Evolutionary conservation across 192 early-diverging fungal species (phyloP), one percentile per base, ranked within the genome.

Genomic region (Coemansia sp.): DNA sequence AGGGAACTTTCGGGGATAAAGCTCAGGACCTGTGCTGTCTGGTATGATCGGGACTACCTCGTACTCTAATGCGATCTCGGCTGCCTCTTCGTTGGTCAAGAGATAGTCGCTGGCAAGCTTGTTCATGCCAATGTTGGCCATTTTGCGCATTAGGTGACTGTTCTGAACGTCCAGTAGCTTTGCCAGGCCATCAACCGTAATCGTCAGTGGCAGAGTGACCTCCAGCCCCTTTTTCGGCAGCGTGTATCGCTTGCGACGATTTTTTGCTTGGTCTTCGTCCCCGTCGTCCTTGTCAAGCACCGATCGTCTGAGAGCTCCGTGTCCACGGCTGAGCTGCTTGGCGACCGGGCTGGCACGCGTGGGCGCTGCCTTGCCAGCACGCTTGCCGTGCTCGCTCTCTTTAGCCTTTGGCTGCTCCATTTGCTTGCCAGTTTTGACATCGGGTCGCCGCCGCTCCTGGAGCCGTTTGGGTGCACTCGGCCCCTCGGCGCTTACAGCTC

Each of bases 41-140:
- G 89, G 84, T 5, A 97, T 84, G 27, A 94, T 87, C 44, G 96
- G 95, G 62, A 93, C 93, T 51, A 95, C 87, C 61, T 93, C 88
- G 59, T 93, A 93, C 73, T 97, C 94, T 63, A 98, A 70, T 2
- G 89, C 95, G 71, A 98, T 87, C 66, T 94, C 76, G 37, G 89
- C 90, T 7, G 95, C 93, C 79, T 91, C 89, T 63, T 97, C 95
- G n/a, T 92, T 73, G 51, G 87, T 89, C 41, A 98, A 69, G 53
- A 95, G 89, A 65, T 86, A 92, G 79, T 94, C 91, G 63, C 89
- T 87, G 4, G 87, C 85, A 48, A 90, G 85, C 61, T 90, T 90
- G 55, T 91, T 91, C 84, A 98, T 90, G n/a, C 92, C 95, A 37
- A 95, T 73, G 15, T 82, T 74, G 45, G 84, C 78, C 90, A 96